phyloP scores from a whole-genome alignment of 2,329 filamentous ascomycete genomes.

The Phyllosticta ampelicida region DNA sequence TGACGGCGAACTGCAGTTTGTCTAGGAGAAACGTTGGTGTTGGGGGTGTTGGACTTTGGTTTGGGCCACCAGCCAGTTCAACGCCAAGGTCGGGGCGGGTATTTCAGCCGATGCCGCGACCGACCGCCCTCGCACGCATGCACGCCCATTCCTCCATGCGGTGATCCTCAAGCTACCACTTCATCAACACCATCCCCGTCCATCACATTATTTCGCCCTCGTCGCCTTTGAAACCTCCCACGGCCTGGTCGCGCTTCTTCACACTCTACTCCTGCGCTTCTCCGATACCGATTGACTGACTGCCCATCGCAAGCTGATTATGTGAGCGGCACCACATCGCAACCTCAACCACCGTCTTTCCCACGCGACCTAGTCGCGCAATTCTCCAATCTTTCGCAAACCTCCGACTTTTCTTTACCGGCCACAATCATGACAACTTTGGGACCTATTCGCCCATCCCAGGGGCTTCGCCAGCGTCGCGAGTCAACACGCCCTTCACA shows the following conservation, averaged over 20 bases:
- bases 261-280: not conserved
- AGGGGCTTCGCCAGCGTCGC: slow-evolving; percentile 34
- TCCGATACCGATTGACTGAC: not conserved
- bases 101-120: not conserved
- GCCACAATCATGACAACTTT: slow-evolving; percentile 15
- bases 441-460: slow-evolving; percentile 24
- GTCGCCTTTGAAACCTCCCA: not conserved
- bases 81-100: slow-evolving; percentile 4
- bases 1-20: too few relatives aligned
- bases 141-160: not conserved
- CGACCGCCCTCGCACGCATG: not conserved
- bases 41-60: too few relatives aligned
- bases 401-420: not conserved
- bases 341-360: not conserved
- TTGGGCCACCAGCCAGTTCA: too few relatives aligned
- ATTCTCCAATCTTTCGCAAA: not conserved
- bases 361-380: not conserved
- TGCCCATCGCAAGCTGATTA: not conserved
- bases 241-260: not conserved
- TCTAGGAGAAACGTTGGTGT: too few relatives aligned
- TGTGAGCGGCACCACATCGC: not conserved
- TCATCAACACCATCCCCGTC: not conserved
- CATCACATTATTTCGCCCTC: not conserved
- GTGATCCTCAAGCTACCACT: slow-evolving; percentile 1
- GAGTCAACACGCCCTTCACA: slow-evolving; percentile 31